Percentiles rank a stretch among this genome's conserved stretches.
These are phyloP conservation scores for Acorus gramineus DNA, from an alignment of 106 monocot genomes.

Conservation along the genomic window DNA sequence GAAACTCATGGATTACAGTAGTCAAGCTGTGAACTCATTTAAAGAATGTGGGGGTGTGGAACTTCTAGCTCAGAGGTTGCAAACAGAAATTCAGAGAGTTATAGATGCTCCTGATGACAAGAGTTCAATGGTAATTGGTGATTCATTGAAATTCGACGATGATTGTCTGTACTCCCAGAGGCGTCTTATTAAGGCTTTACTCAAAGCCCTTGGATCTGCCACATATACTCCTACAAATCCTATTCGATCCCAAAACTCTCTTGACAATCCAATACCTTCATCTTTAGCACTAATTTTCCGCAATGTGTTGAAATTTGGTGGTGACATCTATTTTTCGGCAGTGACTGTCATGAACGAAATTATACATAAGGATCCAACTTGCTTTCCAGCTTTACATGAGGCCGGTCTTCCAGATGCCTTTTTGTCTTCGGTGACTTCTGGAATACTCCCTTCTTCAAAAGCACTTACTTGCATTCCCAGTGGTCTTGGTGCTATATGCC, in stretches of 20 bases:
- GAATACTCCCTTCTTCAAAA: constrained; percentile 82
- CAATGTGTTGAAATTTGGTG: constrained; percentile 72
- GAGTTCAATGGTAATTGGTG: constrained; percentile 41
- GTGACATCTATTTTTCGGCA: constrained; percentile 95
- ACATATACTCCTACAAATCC: constrained; percentile 90
- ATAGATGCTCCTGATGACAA: constrained; percentile 35
- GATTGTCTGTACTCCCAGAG: constrained; percentile 68
- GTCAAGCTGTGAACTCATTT: constrained; percentile 76
- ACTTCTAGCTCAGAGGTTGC: constrained; percentile 68
- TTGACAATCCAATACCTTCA: constrained; percentile 47
- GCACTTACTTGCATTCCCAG: constrained; percentile 90
- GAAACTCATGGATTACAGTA: constrained; percentile 93
- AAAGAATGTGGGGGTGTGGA: constrained; percentile 95
- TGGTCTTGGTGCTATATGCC: constrained; percentile 97
- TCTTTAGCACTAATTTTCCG: constrained; percentile 77
- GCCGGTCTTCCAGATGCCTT: constrained; percentile 84
- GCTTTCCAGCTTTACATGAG: constrained; percentile 59
- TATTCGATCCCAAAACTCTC: constrained; percentile 57
- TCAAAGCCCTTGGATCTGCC: constrained; percentile 88
- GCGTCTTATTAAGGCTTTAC: constrained; percentile 75
- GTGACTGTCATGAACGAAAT: constrained; percentile 99
- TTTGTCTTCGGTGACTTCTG: constrained; percentile 62
- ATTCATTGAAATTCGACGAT: constrained; percentile 51
- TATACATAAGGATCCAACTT: constrained; percentile 95
- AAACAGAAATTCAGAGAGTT: constrained; percentile 74